Conservation (phyloP, 805 yeast genomes). For the Sugiyamaella qingdaonensis region DNA sequence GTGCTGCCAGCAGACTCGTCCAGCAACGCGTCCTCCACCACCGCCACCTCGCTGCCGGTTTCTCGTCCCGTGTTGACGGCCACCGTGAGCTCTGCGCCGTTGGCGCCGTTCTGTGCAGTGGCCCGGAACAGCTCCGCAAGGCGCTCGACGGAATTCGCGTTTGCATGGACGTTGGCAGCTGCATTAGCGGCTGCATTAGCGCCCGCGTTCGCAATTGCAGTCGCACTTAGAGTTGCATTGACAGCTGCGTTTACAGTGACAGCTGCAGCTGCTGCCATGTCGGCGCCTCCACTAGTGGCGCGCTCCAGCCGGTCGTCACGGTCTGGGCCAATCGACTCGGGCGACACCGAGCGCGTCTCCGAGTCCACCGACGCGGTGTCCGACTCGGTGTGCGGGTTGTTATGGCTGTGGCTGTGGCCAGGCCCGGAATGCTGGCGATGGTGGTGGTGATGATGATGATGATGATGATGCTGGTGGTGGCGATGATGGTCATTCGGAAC, state of each 20-base stretch:
- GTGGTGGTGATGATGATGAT: slow-evolving; percentile 12
- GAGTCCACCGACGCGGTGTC: slow-evolving; percentile 1
- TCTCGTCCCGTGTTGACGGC: neutral
- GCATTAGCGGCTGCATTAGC: neutral
- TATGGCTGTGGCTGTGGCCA: neutral
- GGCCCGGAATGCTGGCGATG: slow-evolving; percentile 3
- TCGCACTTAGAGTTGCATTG: neutral
- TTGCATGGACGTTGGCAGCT: neutral
- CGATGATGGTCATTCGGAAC: slow-evolving; percentile 3
- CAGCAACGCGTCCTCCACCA: neutral
- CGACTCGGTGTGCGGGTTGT: neutral
- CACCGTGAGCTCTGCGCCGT: neutral
- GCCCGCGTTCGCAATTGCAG: neutral
- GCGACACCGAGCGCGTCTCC: slow-evolving; percentile 4
- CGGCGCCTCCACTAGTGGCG: too few relatives aligned
- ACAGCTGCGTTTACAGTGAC: neutral
- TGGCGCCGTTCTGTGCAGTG: neutral
- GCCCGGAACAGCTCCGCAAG: neutral
- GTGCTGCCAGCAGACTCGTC: neutral
- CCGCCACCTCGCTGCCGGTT: neutral
- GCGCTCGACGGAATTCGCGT: neutral
- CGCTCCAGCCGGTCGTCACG: neutral
- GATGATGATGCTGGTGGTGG: slow-evolving; percentile 5
- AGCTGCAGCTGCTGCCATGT: neutral
- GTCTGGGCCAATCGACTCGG: neutral